A percentile compares a stretch with the other conserved stretches of the same genome.
These are phyloP conservation scores for Paraphaeosphaeria sporulosa DNA, from an alignment of 2,329 filamentous ascomycete genomes.

Conservation along the genomic window DNA sequence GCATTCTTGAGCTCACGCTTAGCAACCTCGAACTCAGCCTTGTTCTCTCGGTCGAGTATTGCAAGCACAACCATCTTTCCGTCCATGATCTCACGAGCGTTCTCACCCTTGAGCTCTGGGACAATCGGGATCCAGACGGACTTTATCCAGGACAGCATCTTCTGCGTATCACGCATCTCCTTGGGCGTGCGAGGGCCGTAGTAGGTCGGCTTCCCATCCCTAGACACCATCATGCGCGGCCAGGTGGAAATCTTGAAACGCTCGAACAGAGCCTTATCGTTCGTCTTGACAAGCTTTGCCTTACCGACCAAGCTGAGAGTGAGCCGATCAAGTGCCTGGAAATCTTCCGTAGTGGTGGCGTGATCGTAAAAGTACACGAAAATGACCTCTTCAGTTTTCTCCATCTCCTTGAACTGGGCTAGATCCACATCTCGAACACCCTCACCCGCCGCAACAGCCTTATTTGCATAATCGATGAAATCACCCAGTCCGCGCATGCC, in stretches of 20 bases:
- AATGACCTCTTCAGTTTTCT: conserved; percentile 92
- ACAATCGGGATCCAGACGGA: conserved; percentile 96
- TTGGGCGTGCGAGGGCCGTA: conserved; percentile 86
- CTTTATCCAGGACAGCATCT: conserved; percentile 91
- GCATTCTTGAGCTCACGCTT: conserved; percentile 94
- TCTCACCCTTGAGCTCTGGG: conserved; percentile 88
- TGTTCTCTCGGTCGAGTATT: conserved; percentile 80
- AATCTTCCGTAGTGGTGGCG: conserved; percentile 91
- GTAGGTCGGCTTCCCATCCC: conserved; percentile 89
- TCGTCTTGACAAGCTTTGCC: conserved; percentile 91
- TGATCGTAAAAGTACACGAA: conserved; percentile 99
- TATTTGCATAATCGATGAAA: conserved; percentile 84
- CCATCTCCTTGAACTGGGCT: conserved; percentile 77
- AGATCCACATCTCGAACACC: conserved; percentile 85
- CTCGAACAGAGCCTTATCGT: conserved; percentile 75
- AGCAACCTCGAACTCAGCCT: conserved; percentile 78
- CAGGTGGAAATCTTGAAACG: conserved; percentile 96
- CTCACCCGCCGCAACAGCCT: conserved; percentile 77
- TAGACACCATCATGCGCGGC: conserved; percentile 89
- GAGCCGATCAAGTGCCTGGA: conserved; percentile 83
- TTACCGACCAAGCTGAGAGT: conserved; percentile 89
- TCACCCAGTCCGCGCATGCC: conserved; percentile 92
- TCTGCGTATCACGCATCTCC: conserved; percentile 88
- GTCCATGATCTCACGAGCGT: conserved; percentile 94
- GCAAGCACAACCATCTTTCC: conserved; percentile 94